These are phyloP conservation scores for Alternaria sp. DNA, from an alignment of 2,329 filamentous ascomycete genomes.

Conservation along the genomic window DNA sequence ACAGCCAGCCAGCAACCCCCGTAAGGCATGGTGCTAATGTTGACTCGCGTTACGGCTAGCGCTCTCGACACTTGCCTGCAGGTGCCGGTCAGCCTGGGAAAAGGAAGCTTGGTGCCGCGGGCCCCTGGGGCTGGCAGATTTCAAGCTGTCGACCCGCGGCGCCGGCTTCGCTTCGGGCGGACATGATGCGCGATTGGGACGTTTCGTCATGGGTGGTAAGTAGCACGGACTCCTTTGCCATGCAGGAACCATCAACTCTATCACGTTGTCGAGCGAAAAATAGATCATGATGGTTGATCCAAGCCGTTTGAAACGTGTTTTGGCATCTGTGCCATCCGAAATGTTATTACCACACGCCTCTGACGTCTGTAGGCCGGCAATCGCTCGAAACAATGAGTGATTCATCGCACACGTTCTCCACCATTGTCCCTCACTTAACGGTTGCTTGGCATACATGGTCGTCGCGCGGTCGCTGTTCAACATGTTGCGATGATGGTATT, in stretches of 20 bases:
- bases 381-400: constrained; percentile 28
- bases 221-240: constrained; percentile 17
- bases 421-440: background rate
- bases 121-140: constrained; percentile 19
- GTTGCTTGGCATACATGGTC: constrained; percentile 6
- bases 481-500: constrained; percentile 10
- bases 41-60: constrained; percentile 24
- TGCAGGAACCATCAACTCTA: constrained; percentile 24
- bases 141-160: constrained; percentile 24
- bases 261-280: constrained; percentile 9
- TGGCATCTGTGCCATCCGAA: constrained; percentile 1
- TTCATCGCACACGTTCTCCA: constrained; percentile 19
- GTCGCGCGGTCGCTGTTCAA: constrained; percentile 14
- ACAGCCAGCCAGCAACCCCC: constrained; percentile 20
- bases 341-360: background rate
- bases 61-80: constrained; percentile 21
- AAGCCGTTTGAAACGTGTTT: constrained; percentile 9
- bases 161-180: constrained; percentile 26
- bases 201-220: constrained; percentile 9
- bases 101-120: constrained; percentile 22
- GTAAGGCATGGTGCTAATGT: constrained; percentile 34
- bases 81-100: constrained; percentile 21
- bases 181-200: constrained; percentile 21
- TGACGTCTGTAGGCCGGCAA: constrained; percentile 1
- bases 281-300: background rate